Base-by-base conservation (phyloP, 257 asterid species). In the Forsythia suspensa region DNA sequence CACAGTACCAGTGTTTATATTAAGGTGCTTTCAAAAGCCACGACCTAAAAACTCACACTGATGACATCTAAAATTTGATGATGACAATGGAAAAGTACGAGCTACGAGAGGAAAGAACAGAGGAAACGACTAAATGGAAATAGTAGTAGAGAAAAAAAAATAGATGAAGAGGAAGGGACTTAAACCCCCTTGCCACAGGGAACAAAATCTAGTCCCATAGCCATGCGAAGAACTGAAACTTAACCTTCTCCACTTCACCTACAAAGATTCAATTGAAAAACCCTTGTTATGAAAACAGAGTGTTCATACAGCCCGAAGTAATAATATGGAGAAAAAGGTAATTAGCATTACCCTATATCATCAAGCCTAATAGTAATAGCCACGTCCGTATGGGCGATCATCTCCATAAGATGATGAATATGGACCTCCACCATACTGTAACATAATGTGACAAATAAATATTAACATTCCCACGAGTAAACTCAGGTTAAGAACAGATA, bases 371-470 rank as follows among this genome's bases (percentile, higher is more conserved):
- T 87, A 84, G 82, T 79, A 84, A 74, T 87, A 87, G 36, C 91
- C 91, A 74, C 85, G 91, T 46, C 89, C 89, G 69, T 82, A 81
- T 6, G 88, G 61, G 65, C 63, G 87, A 82, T 80, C 86, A 69
- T 80, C 85, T 70, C 87, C 84, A 83, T 82, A 76, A 63, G 73
- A 76, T 48, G 87, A 51, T 63, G 88, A 82, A 85, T 79, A 75
- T 24, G 84, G 70, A 51, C 86, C 80, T 74, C 86, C 76, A 70
- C 79, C 88, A 79, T 81, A 86, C 94, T 90, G 86, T 75, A 24
- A 65, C 74, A 76, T 65, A 43, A 57, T 39, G 71, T 70, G 73
- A 61, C 73, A 88, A 71, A 46, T 72, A 71, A 82, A 76, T 38
- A 57, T 61, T 39, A 29, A 77, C 41, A 41, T 76, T 36, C 15